Base-by-base conservation (phyloP, 176 grass and related monocot genomes). In the Ensete ventricosum region DNA sequence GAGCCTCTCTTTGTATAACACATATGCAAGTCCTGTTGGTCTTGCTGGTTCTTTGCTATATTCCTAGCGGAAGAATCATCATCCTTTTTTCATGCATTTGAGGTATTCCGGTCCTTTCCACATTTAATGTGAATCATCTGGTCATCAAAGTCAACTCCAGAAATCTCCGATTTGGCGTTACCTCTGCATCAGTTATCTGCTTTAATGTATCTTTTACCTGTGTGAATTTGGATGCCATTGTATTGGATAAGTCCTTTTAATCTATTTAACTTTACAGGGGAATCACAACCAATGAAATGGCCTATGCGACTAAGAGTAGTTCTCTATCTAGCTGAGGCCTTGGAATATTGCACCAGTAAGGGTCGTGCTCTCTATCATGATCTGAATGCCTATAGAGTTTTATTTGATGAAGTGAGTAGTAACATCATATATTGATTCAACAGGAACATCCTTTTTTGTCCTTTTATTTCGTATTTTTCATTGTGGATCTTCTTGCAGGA, bases 201-300 rank as follows among this genome's bases (percentile, higher is more conserved):
- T 27, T 66, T 22, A 66, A 7, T 27, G 0, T 22, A 66, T 66
- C 26, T 66, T 23, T 25, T 24, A 2, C 17, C 4, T 14, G 17
- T 60, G 14, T 73, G 23, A 54, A 73, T 13, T 6, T 55, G 20
- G 23, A 29, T 26, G 17, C 2, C 13, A 52, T 51, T 54, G 10
- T 29, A 50, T 75, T 43, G 8, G 2, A 51, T 17, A 24, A 16
- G 17, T 54, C 8, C 67, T 12, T 49, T 59, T 84, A 74, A 34
- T 64, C 81, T 23, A 77, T 67, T 90, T 14, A 70, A 79, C 84
- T 78, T 85, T 62, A 25, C 73, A 98, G 95, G 95, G 95, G 90
- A 98, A 77, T 85, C 95, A 1, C 90, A 93, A 82, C 87, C 95
- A 87, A 93, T 98, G 95, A 93, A 90, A 87, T 98, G 90, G 95